Conservation (phyloP, 1,139 yeast genomes). For the Nakaseomyces uthaithaninus region DNA sequence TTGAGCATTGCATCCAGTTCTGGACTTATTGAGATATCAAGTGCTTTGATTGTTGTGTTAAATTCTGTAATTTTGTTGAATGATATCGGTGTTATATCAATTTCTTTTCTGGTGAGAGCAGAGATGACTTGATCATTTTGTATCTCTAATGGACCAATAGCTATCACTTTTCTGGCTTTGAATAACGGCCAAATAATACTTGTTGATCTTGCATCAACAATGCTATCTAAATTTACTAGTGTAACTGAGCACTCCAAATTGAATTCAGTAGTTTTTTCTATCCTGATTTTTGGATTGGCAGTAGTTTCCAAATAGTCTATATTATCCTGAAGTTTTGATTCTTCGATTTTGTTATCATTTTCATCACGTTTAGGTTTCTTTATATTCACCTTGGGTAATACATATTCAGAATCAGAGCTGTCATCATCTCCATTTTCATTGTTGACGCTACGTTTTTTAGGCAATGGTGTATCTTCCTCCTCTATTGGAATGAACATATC, state of each 20-base stretch:
- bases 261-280: constrained; percentile 35
- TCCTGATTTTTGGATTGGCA: constrained; percentile 42
- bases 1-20: constrained; percentile 51
- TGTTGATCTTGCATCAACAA: constrained; percentile 77
- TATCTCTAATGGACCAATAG: constrained; percentile 40
- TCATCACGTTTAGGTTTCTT: constrained; percentile 13
- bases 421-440: constrained; percentile 18
- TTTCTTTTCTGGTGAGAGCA: constrained; percentile 26
- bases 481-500: constrained; percentile 29
- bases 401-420: constrained; percentile 25
- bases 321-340: constrained; percentile 33
- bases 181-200: constrained; percentile 70
- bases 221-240: constrained; percentile 75
- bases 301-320: constrained; percentile 49
- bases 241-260: constrained; percentile 62
- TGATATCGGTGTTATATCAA: constrained; percentile 34
- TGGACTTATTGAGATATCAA: constrained; percentile 66
- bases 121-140: constrained; percentile 21
- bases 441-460: constrained; percentile 10
- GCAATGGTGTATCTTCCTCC: constrained; percentile 28
- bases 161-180: constrained; percentile 67
- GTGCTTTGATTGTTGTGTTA: constrained; percentile 58
- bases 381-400: constrained; percentile 19
- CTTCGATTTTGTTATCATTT: constrained; percentile 17
- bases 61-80: constrained; percentile 42